Conservation (phyloP, 139 green algal genomes). For the Coelastrella sp. region DNA sequence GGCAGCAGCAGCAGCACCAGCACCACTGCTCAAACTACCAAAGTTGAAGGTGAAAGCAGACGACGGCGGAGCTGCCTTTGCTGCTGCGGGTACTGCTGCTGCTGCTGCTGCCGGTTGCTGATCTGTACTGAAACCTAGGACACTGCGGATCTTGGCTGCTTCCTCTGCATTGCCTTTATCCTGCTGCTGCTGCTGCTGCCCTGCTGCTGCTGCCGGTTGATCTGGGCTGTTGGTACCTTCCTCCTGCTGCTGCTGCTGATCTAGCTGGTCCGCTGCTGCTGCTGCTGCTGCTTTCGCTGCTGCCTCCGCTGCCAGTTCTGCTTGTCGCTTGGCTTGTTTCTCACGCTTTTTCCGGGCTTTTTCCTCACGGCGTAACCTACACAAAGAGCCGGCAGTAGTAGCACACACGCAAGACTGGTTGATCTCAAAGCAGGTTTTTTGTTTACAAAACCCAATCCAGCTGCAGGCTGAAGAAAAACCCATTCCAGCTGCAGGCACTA, state of each 20-base stretch:
- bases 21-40: not conserved
- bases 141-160: slow-evolving; percentile 67
- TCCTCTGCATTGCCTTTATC: slow-evolving; percentile 78
- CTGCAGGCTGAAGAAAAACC: too few species aligned
- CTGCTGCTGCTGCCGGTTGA: not conserved
- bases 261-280: not conserved
- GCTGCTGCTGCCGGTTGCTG: slow-evolving; percentile 8
- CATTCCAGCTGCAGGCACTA: too few species aligned
- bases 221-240: not conserved
- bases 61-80: not conserved
- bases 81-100: not conserved
- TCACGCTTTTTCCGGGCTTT: slow-evolving; percentile 17
- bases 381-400: too few species aligned
- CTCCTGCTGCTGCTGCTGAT: slow-evolving; percentile 8
- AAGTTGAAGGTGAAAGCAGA: slow-evolving; percentile 32
- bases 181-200: slow-evolving; percentile 4
- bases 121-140: slow-evolving; percentile 60
- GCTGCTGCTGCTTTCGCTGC: slow-evolving; percentile 10
- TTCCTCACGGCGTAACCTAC: slow-evolving; percentile 6
- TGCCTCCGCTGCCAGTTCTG: slow-evolving; percentile 27
- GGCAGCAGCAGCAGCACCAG: not conserved
- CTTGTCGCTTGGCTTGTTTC: slow-evolving; percentile 25
- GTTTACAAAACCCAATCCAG: not conserved
- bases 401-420: too few species aligned
- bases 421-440: not conserved